Conservation (phyloP, 768 basidiomycete genomes). For the Termitomyces sp. region DNA sequence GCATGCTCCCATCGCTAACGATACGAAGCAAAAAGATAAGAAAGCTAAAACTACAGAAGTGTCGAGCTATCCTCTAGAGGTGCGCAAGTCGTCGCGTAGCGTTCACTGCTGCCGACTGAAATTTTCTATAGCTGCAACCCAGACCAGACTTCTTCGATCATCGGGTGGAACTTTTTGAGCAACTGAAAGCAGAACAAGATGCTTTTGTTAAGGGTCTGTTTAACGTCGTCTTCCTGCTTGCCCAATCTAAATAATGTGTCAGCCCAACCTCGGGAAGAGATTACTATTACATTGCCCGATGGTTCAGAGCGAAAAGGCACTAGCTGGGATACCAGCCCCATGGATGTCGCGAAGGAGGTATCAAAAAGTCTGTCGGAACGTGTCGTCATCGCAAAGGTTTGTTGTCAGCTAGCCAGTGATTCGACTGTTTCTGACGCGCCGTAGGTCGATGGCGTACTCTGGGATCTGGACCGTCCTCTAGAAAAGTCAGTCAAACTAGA, state of each 20-base stretch:
- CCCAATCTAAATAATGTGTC: neutral
- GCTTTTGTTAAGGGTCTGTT: conserved; percentile 66
- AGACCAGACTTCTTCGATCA: conserved; percentile 84
- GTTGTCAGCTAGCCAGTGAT: conserved; percentile 9
- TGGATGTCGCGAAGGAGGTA: conserved; percentile 85
- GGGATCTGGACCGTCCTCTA: conserved; percentile 95
- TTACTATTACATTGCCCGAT: conserved; percentile 80
- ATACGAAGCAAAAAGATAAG: conserved; percentile 26
- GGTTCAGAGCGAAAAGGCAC: conserved; percentile 78
- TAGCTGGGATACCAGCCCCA: conserved; percentile 93
- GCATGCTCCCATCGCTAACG: conserved; percentile 22
- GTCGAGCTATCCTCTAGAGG: conserved; percentile 61
- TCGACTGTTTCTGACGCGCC: conserved; percentile 1
- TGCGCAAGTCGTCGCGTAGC: conserved; percentile 21
- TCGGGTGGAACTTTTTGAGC: conserved; percentile 85
- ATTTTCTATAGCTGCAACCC: conserved; percentile 60
- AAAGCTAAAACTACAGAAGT: conserved; percentile 33
- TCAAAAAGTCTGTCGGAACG: conserved; percentile 84
- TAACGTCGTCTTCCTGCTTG: neutral
- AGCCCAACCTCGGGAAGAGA: conserved; percentile 82
- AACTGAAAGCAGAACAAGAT: conserved; percentile 80
- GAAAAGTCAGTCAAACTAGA: conserved; percentile 78
- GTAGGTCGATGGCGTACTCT: conserved; percentile 80
- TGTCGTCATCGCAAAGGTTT: conserved; percentile 88
- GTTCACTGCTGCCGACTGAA: neutral